phyloP scores from a whole-genome alignment of 495 filamentous ascomycete genomes.

The Neurospora tetraspora region DNA sequence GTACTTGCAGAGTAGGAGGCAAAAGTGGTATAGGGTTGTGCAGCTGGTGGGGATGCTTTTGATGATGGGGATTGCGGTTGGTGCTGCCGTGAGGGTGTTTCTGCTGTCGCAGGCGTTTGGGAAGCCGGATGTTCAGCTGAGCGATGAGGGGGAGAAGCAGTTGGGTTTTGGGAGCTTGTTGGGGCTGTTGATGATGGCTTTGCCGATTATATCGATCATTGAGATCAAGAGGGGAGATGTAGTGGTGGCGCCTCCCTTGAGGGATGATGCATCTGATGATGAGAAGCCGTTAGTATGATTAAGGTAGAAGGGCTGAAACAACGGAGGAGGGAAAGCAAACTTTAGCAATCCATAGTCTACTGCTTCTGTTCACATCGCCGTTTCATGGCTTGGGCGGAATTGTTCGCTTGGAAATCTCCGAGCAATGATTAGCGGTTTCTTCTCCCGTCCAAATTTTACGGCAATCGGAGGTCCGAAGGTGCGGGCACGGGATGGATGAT shows the following conservation, averaged over 20 bases:
- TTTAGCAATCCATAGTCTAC: fast-evolving
- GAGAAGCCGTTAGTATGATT: conserved; percentile 10
- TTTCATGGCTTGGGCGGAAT: neutral
- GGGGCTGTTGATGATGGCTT: conserved; percentile 39
- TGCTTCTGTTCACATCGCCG: neutral
- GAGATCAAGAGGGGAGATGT: conserved; percentile 47
- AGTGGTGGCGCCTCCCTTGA: conserved; percentile 29
- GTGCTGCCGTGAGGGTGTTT: conserved; percentile 39
- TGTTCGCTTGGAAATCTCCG: neutral
- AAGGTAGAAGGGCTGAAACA: neutral
- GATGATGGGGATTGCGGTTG: conserved; percentile 38
- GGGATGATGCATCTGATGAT: conserved; percentile 21
- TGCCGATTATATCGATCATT: conserved; percentile 43
- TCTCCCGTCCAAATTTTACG: neutral
- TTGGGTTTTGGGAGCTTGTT: conserved; percentile 52
- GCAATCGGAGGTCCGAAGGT: neutral
- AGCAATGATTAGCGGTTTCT: fast-evolving
- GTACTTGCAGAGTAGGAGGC: conserved; percentile 42
- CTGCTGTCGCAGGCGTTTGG: conserved; percentile 45
- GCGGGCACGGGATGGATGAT: neutral
- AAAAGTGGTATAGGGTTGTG: conserved; percentile 35
- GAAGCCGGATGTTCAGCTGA: conserved; percentile 26
- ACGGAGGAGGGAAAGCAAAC: neutral
- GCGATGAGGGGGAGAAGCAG: conserved; percentile 39
- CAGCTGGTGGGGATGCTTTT: conserved; percentile 37